Evolutionary conservation across 495 filamentous ascomycete genomes (phyloP), one percentile per base, ranked within the genome.

Genomic region (Cairneyella variabilis): DNA sequence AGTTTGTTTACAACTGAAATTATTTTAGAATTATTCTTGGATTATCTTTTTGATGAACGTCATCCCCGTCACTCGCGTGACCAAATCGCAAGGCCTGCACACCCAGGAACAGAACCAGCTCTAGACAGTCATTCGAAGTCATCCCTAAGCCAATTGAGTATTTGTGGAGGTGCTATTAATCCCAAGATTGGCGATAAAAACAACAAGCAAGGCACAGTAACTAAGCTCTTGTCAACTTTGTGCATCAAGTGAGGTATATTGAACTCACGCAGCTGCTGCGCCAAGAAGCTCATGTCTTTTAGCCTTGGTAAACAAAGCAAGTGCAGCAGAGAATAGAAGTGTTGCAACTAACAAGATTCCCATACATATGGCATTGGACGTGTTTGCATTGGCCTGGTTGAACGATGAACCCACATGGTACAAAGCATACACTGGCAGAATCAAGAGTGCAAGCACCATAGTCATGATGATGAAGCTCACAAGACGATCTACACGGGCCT

Each of bases 271-370:
- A 40, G 64, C 62, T 40, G 66, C 57, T 9, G 66, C 64, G 32
- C 60, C 66, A 39, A 68, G 55, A 26, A 61, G 42, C 48, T 68
- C 64, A 41, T 68, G 66, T 51, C 63, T 28, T 30, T 58, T 61
- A 10, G 66, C 66, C 32, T 51, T 50, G 1, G 66, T 66, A 42
- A 62, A 64, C 1, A 65, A 43, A 49, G 56, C 57, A 14, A 61
- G 57, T 12, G 62, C 64, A 48, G 56, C 58, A 11, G 56, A 63
- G 43, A 68, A 68, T 1, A 56, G 41, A 20, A 68, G 48, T 17
- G 64, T 65, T 16, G 58, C 59, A 28, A 66, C 27, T 3, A 66
- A 30, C 18, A 68, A 51, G 8, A 68, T 62, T 4, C 37, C 37
- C 32, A 61, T 54, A 20, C 50, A 53, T 18, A 53, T 53, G 4